phyloP scores from a whole-genome alignment of 1,284 basidiomycete species.

The Papiliotrema fonsecae region DNA sequence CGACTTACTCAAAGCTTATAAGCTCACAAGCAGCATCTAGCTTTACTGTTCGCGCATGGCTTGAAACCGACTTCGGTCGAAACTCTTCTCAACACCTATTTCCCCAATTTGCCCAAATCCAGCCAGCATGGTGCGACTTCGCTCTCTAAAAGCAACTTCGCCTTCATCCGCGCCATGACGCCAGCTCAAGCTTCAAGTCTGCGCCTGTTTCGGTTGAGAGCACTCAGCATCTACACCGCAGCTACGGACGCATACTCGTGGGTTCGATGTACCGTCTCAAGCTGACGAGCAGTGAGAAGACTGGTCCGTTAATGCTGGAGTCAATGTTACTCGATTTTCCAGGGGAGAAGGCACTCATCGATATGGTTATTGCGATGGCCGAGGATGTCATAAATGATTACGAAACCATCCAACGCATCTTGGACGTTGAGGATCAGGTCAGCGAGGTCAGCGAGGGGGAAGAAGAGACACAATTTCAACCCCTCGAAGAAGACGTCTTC shows the following conservation, averaged over 20 bases:
- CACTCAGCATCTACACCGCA: background rate
- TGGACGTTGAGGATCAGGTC: background rate
- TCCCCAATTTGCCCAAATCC: background rate
- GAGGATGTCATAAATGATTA: constrained; percentile 11
- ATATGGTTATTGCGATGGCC: constrained; percentile 6
- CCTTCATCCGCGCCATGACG: constrained; percentile 1
- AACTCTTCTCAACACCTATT: background rate
- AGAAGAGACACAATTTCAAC: too few relatives aligned
- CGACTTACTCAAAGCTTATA: background rate
- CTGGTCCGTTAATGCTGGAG: background rate
- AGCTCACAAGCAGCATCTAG: background rate
- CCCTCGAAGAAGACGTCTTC: background rate
- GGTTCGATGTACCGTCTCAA: background rate
- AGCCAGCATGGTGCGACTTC: background rate
- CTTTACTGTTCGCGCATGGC: background rate
- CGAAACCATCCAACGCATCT: constrained; percentile 11
- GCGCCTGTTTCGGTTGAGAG: background rate
- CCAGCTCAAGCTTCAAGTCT: background rate
- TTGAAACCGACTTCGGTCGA: background rate
- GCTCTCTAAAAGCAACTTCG: background rate
- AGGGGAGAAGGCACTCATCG: background rate
- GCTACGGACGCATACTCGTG: background rate
- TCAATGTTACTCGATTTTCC: background rate
- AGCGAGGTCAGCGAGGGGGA: background rate
- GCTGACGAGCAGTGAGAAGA: background rate